Evolutionary conservation across 352 stramenopile genomes (phyloP), one percentile per base, ranked within the genome.

Genomic region (Phytophthora constricta): DNA sequence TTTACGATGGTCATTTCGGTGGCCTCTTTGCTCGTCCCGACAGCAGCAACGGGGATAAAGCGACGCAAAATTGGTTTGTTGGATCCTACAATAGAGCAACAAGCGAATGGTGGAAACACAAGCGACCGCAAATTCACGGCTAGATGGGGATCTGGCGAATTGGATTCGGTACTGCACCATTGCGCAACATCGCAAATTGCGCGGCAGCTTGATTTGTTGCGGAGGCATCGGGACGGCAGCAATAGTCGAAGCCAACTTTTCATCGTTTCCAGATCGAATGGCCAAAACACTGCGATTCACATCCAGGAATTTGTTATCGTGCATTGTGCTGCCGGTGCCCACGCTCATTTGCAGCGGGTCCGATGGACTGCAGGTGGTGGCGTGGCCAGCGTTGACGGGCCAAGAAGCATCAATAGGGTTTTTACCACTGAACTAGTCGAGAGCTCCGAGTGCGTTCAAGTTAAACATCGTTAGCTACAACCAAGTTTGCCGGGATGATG

Each of bases 151-250:
- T 70, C 71, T 1, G 34, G 39, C 0, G 43, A 54, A 1, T 47
- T 73, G 1, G 67, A 76, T 26, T 65, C 56, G 19, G 71, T 70
- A 16, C n/a, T 73, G 22, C 62, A 79, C 43, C 62, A 76, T 43
- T 79, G 71, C 7, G 71, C 66, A 1, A 76, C 71, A 0, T 60
- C 58, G 2, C 62, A 70, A 16, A 76, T 79, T n/a, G 71, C 71
- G 13, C 57, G 65, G 2, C 56, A 76, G 43, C 39, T 79, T 0
- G 66, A 79, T 20, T 3, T 62, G 11, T 76, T 48, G 8, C 16
- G n/a, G 41, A 47, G 41, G 19, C 16, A 17, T 8, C 19, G 41
- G 8, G 8, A 23, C 41, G 16, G 8, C 2, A 17, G 41, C 5
- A 17, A 47, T 3, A 47, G 41, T 23, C 41, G n/a, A 42, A 42